phyloP scores from a whole-genome alignment of 2,329 filamentous ascomycete genomes.

The Diaporthe aspalathi region DNA sequence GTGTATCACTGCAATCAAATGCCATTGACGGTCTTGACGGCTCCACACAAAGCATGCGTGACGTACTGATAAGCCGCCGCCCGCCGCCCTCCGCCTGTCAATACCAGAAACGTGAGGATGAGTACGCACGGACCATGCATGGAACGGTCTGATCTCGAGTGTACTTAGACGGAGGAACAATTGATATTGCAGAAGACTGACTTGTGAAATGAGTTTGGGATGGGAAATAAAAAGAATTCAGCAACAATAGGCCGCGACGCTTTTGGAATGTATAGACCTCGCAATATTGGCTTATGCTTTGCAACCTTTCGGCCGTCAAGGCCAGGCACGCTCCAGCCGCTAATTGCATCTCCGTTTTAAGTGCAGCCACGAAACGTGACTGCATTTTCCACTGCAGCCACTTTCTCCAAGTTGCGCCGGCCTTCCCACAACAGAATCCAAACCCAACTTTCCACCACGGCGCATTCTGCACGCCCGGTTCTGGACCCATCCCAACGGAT shows the following conservation, averaged over 20 bases:
- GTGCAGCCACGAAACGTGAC: constrained; percentile 1
- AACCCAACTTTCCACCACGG: background rate
- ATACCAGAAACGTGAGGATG: background rate
- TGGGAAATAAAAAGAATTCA: background rate
- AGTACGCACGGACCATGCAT: constrained; percentile 3
- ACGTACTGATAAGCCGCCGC: constrained; percentile 33
- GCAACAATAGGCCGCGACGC: too few species aligned
- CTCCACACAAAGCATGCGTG: constrained; percentile 5
- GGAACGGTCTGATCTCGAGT: background rate
- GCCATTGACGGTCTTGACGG: background rate
- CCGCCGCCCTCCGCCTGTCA: background rate
- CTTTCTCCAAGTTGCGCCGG: constrained; percentile 14
- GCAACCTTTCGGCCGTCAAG: background rate
- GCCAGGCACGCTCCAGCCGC: constrained; percentile 11
- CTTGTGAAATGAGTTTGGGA: too few species aligned
- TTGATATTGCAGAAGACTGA: background rate
- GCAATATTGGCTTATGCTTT: background rate
- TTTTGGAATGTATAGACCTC: background rate
- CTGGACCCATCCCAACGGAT: background rate
- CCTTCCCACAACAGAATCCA: background rate
- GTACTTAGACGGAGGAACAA: too few species aligned
- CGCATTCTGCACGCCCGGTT: background rate
- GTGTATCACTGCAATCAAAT: background rate
- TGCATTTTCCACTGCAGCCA: constrained; percentile 16
- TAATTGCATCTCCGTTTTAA: constrained; percentile 22